Evolutionary conservation across 345 rosid species (phyloP).

Genomic region (Eucalyptus sp.): DNA sequence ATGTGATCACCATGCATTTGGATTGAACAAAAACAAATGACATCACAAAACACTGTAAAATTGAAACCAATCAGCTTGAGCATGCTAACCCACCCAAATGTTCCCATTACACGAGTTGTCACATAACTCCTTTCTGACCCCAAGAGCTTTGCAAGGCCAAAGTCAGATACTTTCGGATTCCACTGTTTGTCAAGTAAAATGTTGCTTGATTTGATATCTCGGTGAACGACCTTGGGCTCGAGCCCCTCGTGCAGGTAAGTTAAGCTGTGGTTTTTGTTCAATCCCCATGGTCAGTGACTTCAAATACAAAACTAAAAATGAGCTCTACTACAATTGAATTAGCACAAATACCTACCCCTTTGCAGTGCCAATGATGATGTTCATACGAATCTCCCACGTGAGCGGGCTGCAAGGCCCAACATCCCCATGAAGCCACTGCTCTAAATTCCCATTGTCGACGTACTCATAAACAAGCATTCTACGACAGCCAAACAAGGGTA

Average conservation of each 20-base stretch:
- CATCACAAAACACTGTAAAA: neutral
- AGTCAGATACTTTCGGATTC: constrained; percentile 79
- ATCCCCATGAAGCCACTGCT: constrained; percentile 36
- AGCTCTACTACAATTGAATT: neutral
- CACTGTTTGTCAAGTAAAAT: constrained; percentile 78
- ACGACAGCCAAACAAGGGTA: neutral
- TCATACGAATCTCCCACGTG: constrained; percentile 25
- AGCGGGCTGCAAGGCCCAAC: constrained; percentile 27
- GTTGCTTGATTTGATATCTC: constrained; percentile 84
- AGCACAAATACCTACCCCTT: constrained; percentile 13
- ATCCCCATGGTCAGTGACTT: neutral
- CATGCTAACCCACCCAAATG: constrained; percentile 55
- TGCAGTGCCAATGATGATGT: constrained; percentile 25
- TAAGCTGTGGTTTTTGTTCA: constrained; percentile 14
- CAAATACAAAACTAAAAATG: neutral
- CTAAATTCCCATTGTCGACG: constrained; percentile 29
- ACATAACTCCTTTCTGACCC: constrained; percentile 79
- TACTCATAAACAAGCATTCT: constrained; percentile 36
- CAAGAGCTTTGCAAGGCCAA: constrained; percentile 85
- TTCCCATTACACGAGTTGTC: constrained; percentile 94
- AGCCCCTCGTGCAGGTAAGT: constrained; percentile 20
- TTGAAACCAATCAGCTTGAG: neutral
- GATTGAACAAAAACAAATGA: neutral
- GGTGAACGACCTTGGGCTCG: constrained; percentile 86
- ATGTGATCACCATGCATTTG: neutral